phyloP scores from a whole-genome alignment of 148 eudicot genomes.

The Spergularia marina region DNA sequence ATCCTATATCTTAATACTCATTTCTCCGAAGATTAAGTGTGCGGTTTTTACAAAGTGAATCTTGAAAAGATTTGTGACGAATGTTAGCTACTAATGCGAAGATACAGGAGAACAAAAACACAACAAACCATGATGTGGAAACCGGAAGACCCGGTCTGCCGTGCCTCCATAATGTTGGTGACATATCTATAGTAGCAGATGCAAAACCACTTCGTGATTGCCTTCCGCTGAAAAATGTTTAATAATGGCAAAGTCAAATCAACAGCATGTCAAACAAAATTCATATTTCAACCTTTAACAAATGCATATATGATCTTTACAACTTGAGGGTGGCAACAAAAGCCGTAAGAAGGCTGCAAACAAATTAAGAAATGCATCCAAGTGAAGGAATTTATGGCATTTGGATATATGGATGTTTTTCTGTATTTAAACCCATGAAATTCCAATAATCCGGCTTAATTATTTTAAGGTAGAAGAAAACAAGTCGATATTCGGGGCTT shows the following conservation, averaged over 20 bases:
- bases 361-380: no score
- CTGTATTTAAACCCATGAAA: no score
- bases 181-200: slow-evolving; percentile 22
- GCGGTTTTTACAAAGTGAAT: neutral
- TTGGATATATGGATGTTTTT: no score
- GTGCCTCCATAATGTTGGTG: slow-evolving; percentile 21
- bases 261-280: neutral
- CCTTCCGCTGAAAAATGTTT: slow-evolving; percentile 22
- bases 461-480: no score
- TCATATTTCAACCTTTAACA: neutral
- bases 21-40: neutral
- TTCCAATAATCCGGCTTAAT: no score
- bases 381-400: no score
- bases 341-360: no score
- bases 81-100: slow-evolving; percentile 6
- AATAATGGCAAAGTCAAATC: neutral
- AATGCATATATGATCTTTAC: neutral
- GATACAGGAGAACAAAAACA: slow-evolving; percentile 16
- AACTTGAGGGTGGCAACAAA: no score
- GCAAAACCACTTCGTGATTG: slow-evolving; percentile 34
- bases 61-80: slow-evolving; percentile 6
- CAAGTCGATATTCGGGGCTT: no score
- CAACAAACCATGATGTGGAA: slow-evolving; percentile 21
- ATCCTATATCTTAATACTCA: neutral
- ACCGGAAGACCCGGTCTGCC: slow-evolving; percentile 4